These are phyloP conservation scores for Xylaria sp. DNA, from an alignment of 2,329 filamentous ascomycete species.

Conservation along the genomic window DNA sequence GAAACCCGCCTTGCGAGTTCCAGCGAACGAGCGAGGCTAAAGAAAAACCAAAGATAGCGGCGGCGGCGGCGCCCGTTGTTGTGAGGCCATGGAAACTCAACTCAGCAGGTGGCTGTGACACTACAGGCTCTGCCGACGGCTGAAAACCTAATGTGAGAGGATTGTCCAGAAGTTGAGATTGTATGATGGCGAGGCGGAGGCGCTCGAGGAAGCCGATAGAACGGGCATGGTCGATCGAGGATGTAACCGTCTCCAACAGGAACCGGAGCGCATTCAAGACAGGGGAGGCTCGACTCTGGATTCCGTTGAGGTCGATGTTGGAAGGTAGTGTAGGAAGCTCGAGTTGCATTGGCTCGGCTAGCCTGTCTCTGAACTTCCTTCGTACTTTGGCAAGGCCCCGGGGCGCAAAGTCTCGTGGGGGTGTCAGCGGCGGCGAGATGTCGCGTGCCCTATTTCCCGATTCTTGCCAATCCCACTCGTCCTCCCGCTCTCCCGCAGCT, in stretches of 20 bases:
- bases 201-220: slow-evolving; percentile 43
- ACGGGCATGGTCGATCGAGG: slow-evolving; percentile 42
- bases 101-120: slow-evolving; percentile 30
- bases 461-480: slow-evolving; percentile 39
- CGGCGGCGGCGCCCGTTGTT: slow-evolving; percentile 40
- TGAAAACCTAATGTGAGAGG: slow-evolving; percentile 40
- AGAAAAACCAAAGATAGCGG: slow-evolving; percentile 39
- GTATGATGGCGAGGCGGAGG: slow-evolving; percentile 42
- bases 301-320: slow-evolving; percentile 34
- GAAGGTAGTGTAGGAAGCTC: slow-evolving; percentile 34
- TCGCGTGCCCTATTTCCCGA: slow-evolving; percentile 35
- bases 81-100: slow-evolving; percentile 38
- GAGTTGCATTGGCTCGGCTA: slow-evolving; percentile 37
- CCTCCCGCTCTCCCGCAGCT: slow-evolving; percentile 39
- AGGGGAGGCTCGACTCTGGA: slow-evolving; percentile 39
- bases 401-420: slow-evolving; percentile 42
- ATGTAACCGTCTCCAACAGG: slow-evolving; percentile 40
- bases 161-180: slow-evolving; percentile 43
- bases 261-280: slow-evolving; percentile 35
- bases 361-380: slow-evolving; percentile 39
- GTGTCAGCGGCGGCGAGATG: slow-evolving; percentile 39
- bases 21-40: slow-evolving; percentile 39
- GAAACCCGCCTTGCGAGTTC: slow-evolving; percentile 37
- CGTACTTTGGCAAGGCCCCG: slow-evolving; percentile 41
- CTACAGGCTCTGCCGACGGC: slow-evolving; percentile 28